phyloP scores from a whole-genome alignment of 345 rosid genomes.

The Geranium rotundifolium region DNA sequence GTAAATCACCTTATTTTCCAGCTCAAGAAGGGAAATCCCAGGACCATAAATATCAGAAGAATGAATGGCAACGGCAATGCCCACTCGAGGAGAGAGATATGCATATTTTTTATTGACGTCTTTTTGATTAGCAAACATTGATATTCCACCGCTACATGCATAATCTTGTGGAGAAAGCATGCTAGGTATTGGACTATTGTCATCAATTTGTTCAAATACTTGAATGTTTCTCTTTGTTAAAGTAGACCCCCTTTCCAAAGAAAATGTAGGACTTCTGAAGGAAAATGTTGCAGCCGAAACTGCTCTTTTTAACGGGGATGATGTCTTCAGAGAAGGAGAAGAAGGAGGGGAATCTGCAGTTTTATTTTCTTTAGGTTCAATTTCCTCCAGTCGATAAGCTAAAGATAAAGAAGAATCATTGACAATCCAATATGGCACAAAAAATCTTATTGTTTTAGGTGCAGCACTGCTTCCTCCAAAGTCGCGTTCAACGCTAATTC shows the following conservation, averaged over 20 bases:
- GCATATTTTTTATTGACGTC: constrained; percentile 33
- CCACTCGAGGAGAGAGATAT: constrained; percentile 58
- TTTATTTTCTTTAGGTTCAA: constrained; percentile 55
- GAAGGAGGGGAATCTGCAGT: constrained; percentile 42
- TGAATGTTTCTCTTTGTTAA: constrained; percentile 48
- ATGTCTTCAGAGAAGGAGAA: constrained; percentile 1
- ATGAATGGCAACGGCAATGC: constrained; percentile 74
- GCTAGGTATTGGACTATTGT: constrained; percentile 76
- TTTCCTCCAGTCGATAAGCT: constrained; percentile 76
- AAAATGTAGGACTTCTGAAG: constrained; percentile 39
- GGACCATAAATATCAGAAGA: constrained; percentile 73
- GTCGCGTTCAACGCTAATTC: constrained; percentile 86
- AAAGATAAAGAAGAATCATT: constrained; percentile 72
- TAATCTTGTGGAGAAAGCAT: constrained; percentile 96
- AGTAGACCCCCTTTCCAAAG: constrained; percentile 40
- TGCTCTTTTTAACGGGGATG: constrained; percentile 48
- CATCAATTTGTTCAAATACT: constrained; percentile 78
- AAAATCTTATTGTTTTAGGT: constrained; percentile 77
- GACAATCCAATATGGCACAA: constrained; percentile 92
- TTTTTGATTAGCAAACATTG: constrained; percentile 49
- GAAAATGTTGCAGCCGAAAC: constrained; percentile 52
- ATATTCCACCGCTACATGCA: constrained; percentile 53
- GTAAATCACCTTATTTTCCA: constrained; percentile 78
- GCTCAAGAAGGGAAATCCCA: constrained; percentile 89
- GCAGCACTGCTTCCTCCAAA: constrained; percentile 80